Evolutionary conservation across 164 flowering plant genomes (phyloP), one percentile per base, ranked within the genome.

Genomic region (Nelumbo lutea): DNA sequence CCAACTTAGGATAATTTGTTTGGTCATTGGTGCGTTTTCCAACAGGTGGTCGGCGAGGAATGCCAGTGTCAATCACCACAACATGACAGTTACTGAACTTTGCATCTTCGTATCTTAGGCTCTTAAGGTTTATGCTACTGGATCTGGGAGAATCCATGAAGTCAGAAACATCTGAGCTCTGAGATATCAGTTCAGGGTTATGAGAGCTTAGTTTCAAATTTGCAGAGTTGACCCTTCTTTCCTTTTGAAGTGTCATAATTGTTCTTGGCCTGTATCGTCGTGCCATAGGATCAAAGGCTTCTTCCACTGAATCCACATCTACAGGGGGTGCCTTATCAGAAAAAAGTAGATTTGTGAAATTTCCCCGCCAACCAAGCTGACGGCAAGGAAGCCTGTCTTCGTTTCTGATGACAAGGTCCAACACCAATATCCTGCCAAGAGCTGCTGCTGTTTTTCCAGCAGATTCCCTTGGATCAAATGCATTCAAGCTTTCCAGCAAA

Each of bases 351-450:
- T 96, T 96, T 64, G 98, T 93, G 67, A 81, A 73, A 77, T 96
- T 96, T 41, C 99, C 99, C 40, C 99, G 95, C 99, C 99, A 96
- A 14, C 97, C 79, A 9, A 96, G 96, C 62, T 84, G 82, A 70
- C 91, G 96, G 77, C 96, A 93, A 67, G 98, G 96, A 53, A 96
- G 89, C 71, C 99, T 86, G 77, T 96, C 99, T 85, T 96, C 99
- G 77, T 96, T 96, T 79, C 99, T 87, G 59, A 96, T 90, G 68
- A 96, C 88, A 79, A 96, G 96, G 82, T 96, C 99, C 82, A 96
- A 72, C 93, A 96, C 66, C 79, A 96, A 83, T 66, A 93, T 79
- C 81, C 98, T 86, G 56, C 98, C 97, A 65, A 96, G 90, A 46
- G 92, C 88, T 67, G 88, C 81, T n/a, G 93, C 93, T 15, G 88